Percentiles rank a stretch among this genome's conserved stretches.
Evolutionary conservation across 305 asterid species (phyloP).

Genomic region (Rubia peregrina): DNA sequence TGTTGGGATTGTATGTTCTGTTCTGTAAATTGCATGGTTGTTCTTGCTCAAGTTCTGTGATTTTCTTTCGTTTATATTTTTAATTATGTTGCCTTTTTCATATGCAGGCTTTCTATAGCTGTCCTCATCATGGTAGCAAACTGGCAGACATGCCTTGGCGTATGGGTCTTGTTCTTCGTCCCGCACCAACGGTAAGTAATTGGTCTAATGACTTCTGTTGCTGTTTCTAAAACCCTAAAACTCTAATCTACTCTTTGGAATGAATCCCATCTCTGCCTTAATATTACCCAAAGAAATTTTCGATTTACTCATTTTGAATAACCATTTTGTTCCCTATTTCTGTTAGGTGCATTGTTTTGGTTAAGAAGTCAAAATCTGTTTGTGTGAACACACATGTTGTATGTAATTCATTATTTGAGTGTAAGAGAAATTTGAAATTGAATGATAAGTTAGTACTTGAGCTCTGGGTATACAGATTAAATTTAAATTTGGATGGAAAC

Average conservation of each 20-base stretch:
- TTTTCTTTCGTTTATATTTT: constrained; percentile 16
- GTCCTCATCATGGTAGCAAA: constrained; percentile 99
- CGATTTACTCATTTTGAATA: no score
- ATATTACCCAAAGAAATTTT: no score
- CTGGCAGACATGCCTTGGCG: constrained; percentile 99
- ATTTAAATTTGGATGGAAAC: no score
- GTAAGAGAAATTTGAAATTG: neutral
- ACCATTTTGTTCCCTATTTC: neutral
- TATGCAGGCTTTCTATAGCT: constrained; percentile 87
- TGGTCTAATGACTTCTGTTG: constrained; percentile 1
- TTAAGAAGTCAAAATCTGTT: neutral
- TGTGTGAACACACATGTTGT: neutral
- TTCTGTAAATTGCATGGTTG: constrained; percentile 13
- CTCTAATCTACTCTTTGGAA: neutral
- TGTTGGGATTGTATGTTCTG: constrained; percentile 68
- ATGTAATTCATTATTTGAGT: neutral
- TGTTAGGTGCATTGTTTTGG: neutral
- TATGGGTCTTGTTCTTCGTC: constrained; percentile 96
- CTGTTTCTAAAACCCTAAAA: neutral
- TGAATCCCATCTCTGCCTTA: no score
- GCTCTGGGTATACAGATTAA: no score
- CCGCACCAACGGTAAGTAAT: constrained; percentile 88
- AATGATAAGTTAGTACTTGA: neutral
- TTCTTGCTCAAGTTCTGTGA: constrained; percentile 11
- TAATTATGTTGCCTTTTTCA: constrained; percentile 11